A percentile compares a stretch with the other conserved stretches of the same genome.
Evolutionary conservation across 495 filamentous ascomycete genomes (phyloP).

Genomic region (Chaetomium tenue): DNA sequence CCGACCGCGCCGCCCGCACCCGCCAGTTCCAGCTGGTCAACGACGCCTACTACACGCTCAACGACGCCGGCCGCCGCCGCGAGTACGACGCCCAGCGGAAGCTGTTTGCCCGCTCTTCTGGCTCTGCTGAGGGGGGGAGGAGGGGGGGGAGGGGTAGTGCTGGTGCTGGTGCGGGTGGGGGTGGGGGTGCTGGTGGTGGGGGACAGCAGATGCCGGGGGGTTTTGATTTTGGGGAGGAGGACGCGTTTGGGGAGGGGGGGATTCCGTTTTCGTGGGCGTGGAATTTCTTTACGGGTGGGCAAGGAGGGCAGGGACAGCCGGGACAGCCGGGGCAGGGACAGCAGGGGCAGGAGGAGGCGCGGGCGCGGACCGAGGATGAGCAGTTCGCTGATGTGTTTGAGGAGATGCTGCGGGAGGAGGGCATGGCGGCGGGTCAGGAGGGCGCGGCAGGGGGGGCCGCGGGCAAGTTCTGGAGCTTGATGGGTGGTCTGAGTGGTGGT

Average conservation of each 20-base stretch:
- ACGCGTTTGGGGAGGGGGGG: conserved; percentile 38
- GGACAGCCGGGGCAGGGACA: background rate
- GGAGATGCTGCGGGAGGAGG: conserved; percentile 96
- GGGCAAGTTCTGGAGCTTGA: conserved; percentile 76
- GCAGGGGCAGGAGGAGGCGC: conserved; percentile 19
- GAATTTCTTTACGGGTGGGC: conserved; percentile 47
- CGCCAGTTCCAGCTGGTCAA: conserved; percentile 93
- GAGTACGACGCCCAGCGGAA: conserved; percentile 80
- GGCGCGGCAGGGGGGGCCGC: conserved; percentile 56
- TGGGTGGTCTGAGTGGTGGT: conserved; percentile 84
- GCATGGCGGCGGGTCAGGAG: conserved; percentile 57
- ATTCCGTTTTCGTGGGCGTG: conserved; percentile 47
- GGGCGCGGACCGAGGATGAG: conserved; percentile 55
- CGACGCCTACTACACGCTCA: conserved; percentile 96
- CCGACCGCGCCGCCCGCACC: conserved; percentile 78
- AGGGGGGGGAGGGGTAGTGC: conserved; percentile 34
- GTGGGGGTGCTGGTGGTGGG: no score
- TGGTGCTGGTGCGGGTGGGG: no score
- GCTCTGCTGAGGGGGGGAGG: background rate
- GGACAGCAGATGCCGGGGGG: conserved; percentile 27
- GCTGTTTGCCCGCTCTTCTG: conserved; percentile 28
- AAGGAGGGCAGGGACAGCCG: conserved; percentile 8
- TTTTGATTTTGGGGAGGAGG: conserved; percentile 51
- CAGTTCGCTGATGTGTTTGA: conserved; percentile 94
- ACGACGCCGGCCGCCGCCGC: conserved; percentile 70